Evolutionary conservation across 192 early-diverging fungal genomes (phyloP).

Genomic region (Backusella mclennaniae): DNA sequence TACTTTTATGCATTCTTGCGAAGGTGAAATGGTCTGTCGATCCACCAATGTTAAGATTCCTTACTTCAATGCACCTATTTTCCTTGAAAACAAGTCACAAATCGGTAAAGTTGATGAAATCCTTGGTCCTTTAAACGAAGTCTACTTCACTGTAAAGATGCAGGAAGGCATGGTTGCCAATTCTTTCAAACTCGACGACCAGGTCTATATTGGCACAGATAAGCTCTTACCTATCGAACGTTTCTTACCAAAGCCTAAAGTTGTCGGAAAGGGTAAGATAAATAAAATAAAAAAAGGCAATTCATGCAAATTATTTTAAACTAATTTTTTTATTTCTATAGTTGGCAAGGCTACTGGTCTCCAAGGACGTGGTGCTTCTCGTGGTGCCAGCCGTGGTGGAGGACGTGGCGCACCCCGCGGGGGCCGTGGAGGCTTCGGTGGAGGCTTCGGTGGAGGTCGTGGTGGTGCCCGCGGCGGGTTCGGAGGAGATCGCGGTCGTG

Average conservation of each 20-base stretch:
- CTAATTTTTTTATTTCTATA: conserved; percentile 15
- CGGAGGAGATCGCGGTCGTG: conserved; percentile 50
- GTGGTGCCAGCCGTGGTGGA: conserved; percentile 24
- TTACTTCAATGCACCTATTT: conserved; percentile 99
- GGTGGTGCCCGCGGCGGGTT: conserved; percentile 51
- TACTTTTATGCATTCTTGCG: conserved; percentile 89
- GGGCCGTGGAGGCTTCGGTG: conserved; percentile 53
- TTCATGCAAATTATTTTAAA: not conserved
- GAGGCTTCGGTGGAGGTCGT: conserved; percentile 28
- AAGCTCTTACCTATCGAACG: conserved; percentile 94
- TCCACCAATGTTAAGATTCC: conserved; percentile 90
- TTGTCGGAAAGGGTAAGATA: conserved; percentile 54
- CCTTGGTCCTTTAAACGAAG: conserved; percentile 95
- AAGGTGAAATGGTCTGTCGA: conserved; percentile 96
- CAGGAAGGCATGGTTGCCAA: conserved; percentile 88
- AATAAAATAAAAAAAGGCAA: not conserved
- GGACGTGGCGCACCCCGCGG: conserved; percentile 48
- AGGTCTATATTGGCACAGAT: conserved; percentile 92
- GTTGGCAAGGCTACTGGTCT: conserved; percentile 48
- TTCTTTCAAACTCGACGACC: conserved; percentile 89
- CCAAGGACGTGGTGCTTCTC: conserved; percentile 50
- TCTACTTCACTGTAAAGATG: conserved; percentile 97
- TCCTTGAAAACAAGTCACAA: conserved; percentile 96
- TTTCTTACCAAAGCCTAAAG: conserved; percentile 94
- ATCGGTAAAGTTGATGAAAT: conserved; percentile 99